Base-by-base conservation (phyloP, 345 rosid species). In the Rhodamnia rubescens region DNA sequence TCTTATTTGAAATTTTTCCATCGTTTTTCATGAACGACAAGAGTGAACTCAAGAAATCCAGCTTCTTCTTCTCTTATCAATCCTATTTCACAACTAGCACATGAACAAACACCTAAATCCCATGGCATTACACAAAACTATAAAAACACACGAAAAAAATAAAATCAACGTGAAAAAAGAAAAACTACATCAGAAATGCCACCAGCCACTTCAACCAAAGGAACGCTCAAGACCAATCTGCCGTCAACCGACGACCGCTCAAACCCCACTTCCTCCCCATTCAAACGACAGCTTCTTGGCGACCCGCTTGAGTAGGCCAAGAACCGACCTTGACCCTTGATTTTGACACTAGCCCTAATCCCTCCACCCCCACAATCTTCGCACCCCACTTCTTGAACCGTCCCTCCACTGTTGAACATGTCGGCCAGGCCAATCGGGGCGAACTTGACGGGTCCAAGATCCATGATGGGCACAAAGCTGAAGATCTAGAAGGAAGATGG, bases 321-420 rank as follows among this genome's bases (percentile, higher is more conserved):
- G 89, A 94, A 92, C 20, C 82, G 89, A 50, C 98, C 96, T 52
- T 88, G 91, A 7, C 98, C 98, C 88, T 93, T 96, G 58, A 94
- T 91, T 36, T 81, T 56, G 84, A 93, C 59, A 84, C 82, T 87
- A 2, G 90, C 89, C 44, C 5, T 29, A 29, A 32, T 64, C 75
- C 75, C n/a, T n/a, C n/a, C 75, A 7, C 75, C 16, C 12, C 53
- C 26, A 24, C 56, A 47, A 84, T 87, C 90, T 53, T 82, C 57
- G 50, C 89, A 80, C 80, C 84, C 89, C 88, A 92, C 21, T 56
- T 87, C 92, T 84, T 90, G 88, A 58, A 95, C 83, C 1, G 98
- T 92, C 57, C 99, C 98, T 6, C 94, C 96, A n/a, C 90, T 86
- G 83, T 96, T 96, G 83, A 93, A 90, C 96, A 96, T 93, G 91